Percentiles rank a stretch among this genome's conserved stretches.
These are phyloP conservation scores for Hibiscus trionum DNA, from an alignment of 345 rosid species.

Conservation along the genomic window DNA sequence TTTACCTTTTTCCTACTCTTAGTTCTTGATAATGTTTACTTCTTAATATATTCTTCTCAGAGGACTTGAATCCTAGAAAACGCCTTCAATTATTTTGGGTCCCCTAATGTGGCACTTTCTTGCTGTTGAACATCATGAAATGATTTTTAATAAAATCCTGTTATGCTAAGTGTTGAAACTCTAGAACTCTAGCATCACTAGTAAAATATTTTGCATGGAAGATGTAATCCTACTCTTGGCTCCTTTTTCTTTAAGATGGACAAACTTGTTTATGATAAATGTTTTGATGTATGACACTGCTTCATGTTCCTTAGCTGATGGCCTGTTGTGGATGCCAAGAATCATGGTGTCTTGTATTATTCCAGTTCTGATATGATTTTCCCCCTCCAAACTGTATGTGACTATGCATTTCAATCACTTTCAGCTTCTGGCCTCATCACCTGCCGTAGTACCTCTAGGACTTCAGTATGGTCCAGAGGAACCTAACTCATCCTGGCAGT, in stretches of 20 bases:
- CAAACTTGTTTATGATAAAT: neutral
- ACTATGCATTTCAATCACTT: constrained; percentile 15
- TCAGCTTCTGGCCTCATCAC: constrained; percentile 58
- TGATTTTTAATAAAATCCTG: neutral
- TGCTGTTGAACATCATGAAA: neutral
- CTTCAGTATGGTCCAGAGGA: constrained; percentile 44
- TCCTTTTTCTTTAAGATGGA: neutral
- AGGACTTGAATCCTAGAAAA: neutral
- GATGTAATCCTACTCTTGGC: neutral
- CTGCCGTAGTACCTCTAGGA: constrained; percentile 33
- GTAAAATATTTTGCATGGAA: neutral
- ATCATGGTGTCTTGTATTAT: neutral
- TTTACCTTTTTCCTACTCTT: neutral
- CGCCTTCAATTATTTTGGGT: neutral
- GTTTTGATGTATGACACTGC: neutral
- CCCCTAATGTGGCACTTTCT: neutral
- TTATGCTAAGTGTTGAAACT: too few species aligned
- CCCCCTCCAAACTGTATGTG: neutral
- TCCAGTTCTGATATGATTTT: too few species aligned
- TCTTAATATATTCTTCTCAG: neutral
- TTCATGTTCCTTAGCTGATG: neutral
- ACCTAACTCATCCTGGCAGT: constrained; percentile 50
- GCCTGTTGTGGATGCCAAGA: neutral
- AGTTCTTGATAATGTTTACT: neutral
- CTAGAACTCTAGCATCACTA: neutral